Base-by-base conservation (phyloP, 2,329 filamentous ascomycete species). In the Pestalotiopsis sp. region DNA sequence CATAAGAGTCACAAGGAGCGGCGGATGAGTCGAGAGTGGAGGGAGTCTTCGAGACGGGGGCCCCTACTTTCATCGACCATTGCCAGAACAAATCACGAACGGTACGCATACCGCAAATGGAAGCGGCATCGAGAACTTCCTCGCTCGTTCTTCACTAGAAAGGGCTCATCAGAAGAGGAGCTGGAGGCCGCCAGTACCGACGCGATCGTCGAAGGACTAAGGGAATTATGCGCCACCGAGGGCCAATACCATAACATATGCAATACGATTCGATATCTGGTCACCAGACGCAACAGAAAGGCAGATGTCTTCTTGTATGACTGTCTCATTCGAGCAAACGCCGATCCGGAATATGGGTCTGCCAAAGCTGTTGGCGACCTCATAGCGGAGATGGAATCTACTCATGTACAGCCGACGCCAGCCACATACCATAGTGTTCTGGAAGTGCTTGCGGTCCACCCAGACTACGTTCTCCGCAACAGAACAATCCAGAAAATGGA, bases 391-490 rank as follows among this genome's bases (percentile, higher is more conserved):
- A 93, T 98, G 90, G 84, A 86, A 58, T 77, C 80, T 1, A 83
- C 86, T 57, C 85, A 84, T 0, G 83, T 98, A 59, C 81, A 87
- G 57, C 85, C 89, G 7, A 92, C 94, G 72, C 85, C 86, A 0
- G 84, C 85, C 3, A 86, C 92, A 2, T 95, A 93, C 74, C 91
- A 95, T 78, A 89, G 89, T 70, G 89, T 91, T 2, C 81, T 98
- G 52, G 89, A 90, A 78, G 90, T 88, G 4, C 84, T 98, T 27
- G 89, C 93, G 0, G 88, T 96, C 9, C 96, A 98, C 77, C 93
- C 95, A 0, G 93, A 98, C 79, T 95, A 97, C 74, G 73, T 94
- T 5, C 82, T 96, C 27, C 90, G 94, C 45, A 87, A 88, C 66
- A 85, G 91, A 45, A 85, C 97, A 3, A 82, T 98, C 52, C 82